Percentiles rank a stretch among this genome's conserved stretches.
phyloP scores from a whole-genome alignment of 768 basidiomycete genomes.

The Mycena haematopus region DNA sequence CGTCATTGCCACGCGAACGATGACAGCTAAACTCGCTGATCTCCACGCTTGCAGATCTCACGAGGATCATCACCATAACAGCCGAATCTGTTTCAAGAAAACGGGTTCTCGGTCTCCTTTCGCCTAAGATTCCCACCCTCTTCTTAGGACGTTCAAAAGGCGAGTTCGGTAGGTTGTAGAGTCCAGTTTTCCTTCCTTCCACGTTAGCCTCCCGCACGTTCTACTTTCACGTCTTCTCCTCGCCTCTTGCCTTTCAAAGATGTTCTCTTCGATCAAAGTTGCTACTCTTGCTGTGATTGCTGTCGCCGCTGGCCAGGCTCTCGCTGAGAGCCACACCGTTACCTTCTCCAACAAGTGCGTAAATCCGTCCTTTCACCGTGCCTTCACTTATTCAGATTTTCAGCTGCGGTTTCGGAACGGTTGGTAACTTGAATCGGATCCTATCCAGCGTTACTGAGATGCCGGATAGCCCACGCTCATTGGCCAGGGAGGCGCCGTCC shows the following conservation, averaged over 20 bases:
- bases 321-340: conserved; percentile 11
- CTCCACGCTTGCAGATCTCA: too few species aligned
- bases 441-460: too few species aligned
- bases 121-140: too few species aligned
- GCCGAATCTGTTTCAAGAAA: too few species aligned
- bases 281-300: conserved; percentile 9
- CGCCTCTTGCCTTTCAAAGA: conserved; percentile 4
- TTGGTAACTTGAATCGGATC: not conserved
- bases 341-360: conserved; percentile 6
- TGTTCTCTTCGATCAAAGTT: conserved; percentile 10
- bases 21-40: too few species aligned
- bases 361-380: not conserved
- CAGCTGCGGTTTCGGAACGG: conserved; percentile 29
- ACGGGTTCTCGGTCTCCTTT: too few species aligned
- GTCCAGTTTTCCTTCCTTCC: too few species aligned
- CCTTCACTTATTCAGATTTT: not conserved
- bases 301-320: conserved; percentile 4
- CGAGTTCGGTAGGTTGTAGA: too few species aligned
- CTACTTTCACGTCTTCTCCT: conserved; percentile 5
- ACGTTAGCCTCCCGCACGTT: not conserved
- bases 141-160: too few species aligned
- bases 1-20: too few species aligned
- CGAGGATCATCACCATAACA: too few species aligned
- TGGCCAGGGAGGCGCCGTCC: conserved; percentile 29
- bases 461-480: conserved; percentile 30